Percentiles rank a stretch among this genome's conserved stretches.
phyloP scores from a whole-genome alignment of 805 yeast species.

The Candida hispaniensis region DNA sequence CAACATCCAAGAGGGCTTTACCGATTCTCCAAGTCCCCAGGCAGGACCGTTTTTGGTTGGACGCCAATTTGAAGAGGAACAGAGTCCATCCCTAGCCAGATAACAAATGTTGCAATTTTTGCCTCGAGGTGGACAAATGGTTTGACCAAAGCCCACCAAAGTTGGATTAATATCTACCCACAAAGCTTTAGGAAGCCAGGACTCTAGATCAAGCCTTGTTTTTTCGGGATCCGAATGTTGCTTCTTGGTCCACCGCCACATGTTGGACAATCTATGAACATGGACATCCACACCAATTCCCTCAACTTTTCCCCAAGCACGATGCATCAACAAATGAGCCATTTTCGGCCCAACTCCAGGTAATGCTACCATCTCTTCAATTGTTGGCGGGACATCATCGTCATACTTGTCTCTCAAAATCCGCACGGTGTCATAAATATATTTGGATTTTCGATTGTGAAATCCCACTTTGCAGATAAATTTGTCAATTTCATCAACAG shows the following conservation, averaged over 20 bases:
- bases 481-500: slow-evolving; percentile 47
- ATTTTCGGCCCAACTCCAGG: slow-evolving; percentile 97
- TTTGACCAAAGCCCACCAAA: slow-evolving; percentile 90
- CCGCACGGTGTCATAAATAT: slow-evolving; percentile 50
- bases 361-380: slow-evolving; percentile 51
- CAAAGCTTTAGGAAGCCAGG: slow-evolving; percentile 59
- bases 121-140: slow-evolving; percentile 64
- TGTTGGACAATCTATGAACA: slow-evolving; percentile 63
- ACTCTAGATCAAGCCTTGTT: slow-evolving; percentile 56
- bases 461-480: slow-evolving; percentile 78
- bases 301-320: slow-evolving; percentile 60
- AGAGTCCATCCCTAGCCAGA: slow-evolving; percentile 42
- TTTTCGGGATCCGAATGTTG: slow-evolving; percentile 53
- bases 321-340: slow-evolving; percentile 74
- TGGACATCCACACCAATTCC: slow-evolving; percentile 97
- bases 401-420: slow-evolving; percentile 40
- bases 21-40: background rate
- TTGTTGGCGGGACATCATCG: slow-evolving; percentile 64
- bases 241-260: slow-evolving; percentile 64
- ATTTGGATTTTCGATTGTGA: slow-evolving; percentile 67
- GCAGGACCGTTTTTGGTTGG: background rate
- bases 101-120: slow-evolving; percentile 59
- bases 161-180: slow-evolving; percentile 84
- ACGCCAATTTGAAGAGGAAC: slow-evolving; percentile 26
- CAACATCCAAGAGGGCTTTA: slow-evolving; percentile 3